Evolutionary conservation across 2,329 filamentous ascomycete species (phyloP), one percentile per base, ranked within the genome.

Genomic region (Cladosporium sp.): DNA sequence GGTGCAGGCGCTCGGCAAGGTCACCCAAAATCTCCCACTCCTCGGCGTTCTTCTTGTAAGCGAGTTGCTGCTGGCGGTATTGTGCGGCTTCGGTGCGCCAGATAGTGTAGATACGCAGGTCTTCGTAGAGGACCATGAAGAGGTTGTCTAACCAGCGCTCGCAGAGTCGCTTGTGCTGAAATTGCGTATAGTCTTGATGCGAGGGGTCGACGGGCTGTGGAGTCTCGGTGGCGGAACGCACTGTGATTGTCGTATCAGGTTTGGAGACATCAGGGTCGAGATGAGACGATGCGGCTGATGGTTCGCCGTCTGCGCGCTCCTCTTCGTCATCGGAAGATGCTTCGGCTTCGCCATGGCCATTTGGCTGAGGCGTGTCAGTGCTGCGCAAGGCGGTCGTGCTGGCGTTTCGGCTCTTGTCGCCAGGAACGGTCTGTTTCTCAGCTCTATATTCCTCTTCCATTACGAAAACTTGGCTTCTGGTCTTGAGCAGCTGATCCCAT

Each of bases 71-170:
- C 55, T 93, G 90, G 20, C 90, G 87, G 71, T 92, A 97, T 72
- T 97, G 93, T 0, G 91, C 90, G 85, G 97, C 94, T 73, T 99
- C 94, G 0, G 94, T 97, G 57, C 94, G 88, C 94, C 94, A 99
- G 73, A 99, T 99, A 12, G 94, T 99, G 78, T 99, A 99, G 45
- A 99, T 93, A 50, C 94, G 90, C 17, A 99, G 82, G 69, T 99
- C 94, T 73, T 99, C 94, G 72, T 99, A 99, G 2, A 99, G 82
- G 0, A 97, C 94, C 94, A 99, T 99, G 78, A 99, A 99, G 20
- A 99, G 82, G 68, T 96, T 97, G 74, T 99, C 94, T 2, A 99
- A 83, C 94, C 94, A 99, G 65, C 94, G 86, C 75, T 99, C 94
- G 69, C 94, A 99, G 1, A 99, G 83, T 0, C 94, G 88, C 77